These are phyloP conservation scores for Daldinia childiae DNA, from an alignment of 495 filamentous ascomycete genomes.

Conservation along the genomic window DNA sequence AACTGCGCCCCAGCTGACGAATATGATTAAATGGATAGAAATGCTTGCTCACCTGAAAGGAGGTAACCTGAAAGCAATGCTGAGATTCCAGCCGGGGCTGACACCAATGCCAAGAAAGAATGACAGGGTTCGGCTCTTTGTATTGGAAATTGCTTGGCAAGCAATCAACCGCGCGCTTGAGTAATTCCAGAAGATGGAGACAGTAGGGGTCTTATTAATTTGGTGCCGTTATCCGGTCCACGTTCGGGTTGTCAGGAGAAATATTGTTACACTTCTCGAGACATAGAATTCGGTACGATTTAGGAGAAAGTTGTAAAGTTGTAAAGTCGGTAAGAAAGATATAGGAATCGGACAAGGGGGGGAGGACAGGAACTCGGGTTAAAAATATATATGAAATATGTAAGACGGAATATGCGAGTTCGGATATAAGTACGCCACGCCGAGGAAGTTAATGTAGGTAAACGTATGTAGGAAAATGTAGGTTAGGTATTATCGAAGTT, in stretches of 20 bases:
- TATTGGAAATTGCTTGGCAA: constrained; percentile 33
- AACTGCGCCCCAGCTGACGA: constrained; percentile 41
- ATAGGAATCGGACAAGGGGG: constrained; percentile 1
- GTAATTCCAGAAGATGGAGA: constrained; percentile 23
- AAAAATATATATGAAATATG: not conserved
- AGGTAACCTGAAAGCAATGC: constrained; percentile 14
- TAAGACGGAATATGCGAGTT: not conserved
- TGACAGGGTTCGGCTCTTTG: constrained; percentile 18
- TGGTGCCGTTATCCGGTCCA: constrained; percentile 34
- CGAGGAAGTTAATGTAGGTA: constrained; percentile 5
- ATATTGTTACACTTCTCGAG: constrained; percentile 1
- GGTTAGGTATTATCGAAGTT: not conserved
- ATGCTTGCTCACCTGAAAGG: constrained; percentile 36
- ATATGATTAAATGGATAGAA: constrained; percentile 20
- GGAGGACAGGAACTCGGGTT: not conserved
- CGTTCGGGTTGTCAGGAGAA: constrained; percentile 4
- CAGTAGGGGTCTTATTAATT: constrained; percentile 28
- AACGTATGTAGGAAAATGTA: too few relatives aligned
- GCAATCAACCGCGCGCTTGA: constrained; percentile 42
- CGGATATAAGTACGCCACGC: not conserved
- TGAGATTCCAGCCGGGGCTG: constrained; percentile 16
- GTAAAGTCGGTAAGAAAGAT: constrained; percentile 11
- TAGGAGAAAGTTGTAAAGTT: not conserved
- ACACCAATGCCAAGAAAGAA: constrained; percentile 32
- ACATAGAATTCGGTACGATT: constrained; percentile 2